phyloP scores from a whole-genome alignment of 371 early-diverging fungal genomes.

The Nematocida sp. region DNA sequence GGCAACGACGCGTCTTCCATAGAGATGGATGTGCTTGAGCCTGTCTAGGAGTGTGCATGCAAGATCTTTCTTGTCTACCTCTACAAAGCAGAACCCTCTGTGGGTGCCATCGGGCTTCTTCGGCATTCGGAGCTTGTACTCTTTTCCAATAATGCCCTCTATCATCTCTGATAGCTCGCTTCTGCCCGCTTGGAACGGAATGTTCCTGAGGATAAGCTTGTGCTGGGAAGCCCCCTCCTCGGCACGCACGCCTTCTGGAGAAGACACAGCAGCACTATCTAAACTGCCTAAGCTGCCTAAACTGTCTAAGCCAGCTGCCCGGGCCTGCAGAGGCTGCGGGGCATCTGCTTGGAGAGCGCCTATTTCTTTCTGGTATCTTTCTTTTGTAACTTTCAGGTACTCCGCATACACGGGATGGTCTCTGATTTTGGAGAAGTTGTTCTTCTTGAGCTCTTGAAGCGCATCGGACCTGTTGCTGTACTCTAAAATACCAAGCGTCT shows the following conservation, averaged over 20 bases:
- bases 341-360: not conserved
- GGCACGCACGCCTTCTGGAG: not conserved
- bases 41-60: slow-evolving; percentile 78
- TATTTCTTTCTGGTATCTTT: slow-evolving; percentile 27
- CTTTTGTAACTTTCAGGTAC: slow-evolving; percentile 56
- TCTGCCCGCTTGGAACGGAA: slow-evolving; percentile 93
- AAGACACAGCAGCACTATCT: not conserved
- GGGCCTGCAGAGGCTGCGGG: not conserved
- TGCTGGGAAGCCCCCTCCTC: slow-evolving; percentile 45
- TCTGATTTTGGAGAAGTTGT: slow-evolving; percentile 57
- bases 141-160: slow-evolving; percentile 70
- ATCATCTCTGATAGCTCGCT: slow-evolving; percentile 83
- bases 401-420: slow-evolving; percentile 63
- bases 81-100: slow-evolving; percentile 94
- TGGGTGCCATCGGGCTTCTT: slow-evolving; percentile 82
- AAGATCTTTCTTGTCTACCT: slow-evolving; percentile 81
- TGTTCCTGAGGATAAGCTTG: slow-evolving; percentile 85
- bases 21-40: slow-evolving; percentile 83
- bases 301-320: not conserved
- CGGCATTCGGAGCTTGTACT: slow-evolving; percentile 82
- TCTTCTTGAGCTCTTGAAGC: slow-evolving; percentile 47
- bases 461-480: slow-evolving; percentile 61
- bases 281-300: not conserved
- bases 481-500: slow-evolving; percentile 58
- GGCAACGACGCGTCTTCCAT: slow-evolving; percentile 88